Evolutionary conservation across 306 rosid species (phyloP).

Genomic region (Vigna unguiculata): DNA sequence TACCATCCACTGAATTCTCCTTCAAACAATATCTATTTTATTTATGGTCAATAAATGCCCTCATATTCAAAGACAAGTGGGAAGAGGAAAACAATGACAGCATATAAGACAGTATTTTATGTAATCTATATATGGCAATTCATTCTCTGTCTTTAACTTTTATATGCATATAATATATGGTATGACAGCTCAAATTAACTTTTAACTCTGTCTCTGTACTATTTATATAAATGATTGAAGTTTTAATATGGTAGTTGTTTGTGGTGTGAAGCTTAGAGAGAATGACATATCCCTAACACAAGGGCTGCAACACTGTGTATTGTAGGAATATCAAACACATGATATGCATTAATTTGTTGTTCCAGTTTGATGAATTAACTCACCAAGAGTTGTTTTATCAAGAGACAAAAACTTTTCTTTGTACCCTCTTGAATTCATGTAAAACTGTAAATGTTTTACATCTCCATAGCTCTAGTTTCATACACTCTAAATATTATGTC

Average conservation of each 20-base stretch:
- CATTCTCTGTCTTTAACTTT: background rate
- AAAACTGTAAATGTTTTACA: no score
- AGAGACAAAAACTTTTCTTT: no score
- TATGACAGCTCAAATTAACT: constrained; percentile 20
- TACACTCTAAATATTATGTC: no score
- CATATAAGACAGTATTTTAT: background rate
- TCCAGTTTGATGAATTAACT: no score
- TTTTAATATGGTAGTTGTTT: background rate
- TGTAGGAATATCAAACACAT: no score
- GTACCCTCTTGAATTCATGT: no score
- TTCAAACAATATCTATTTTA: background rate
- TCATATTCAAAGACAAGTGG: background rate
- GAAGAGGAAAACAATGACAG: constrained; percentile 25
- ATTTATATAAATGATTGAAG: constrained; percentile 1
- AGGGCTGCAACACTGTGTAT: background rate
- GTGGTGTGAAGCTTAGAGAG: background rate
- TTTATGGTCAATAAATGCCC: background rate
- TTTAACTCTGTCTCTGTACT: background rate
- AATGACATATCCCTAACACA: constrained; percentile 24
- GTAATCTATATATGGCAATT: background rate
- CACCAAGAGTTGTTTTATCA: no score
- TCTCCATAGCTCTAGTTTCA: no score
- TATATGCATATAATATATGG: constrained; percentile 3
- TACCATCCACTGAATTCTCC: background rate
- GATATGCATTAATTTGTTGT: no score